These are phyloP conservation scores for Fusarium gaditjirri DNA, from an alignment of 2,329 filamentous ascomycete genomes.

Conservation along the genomic window DNA sequence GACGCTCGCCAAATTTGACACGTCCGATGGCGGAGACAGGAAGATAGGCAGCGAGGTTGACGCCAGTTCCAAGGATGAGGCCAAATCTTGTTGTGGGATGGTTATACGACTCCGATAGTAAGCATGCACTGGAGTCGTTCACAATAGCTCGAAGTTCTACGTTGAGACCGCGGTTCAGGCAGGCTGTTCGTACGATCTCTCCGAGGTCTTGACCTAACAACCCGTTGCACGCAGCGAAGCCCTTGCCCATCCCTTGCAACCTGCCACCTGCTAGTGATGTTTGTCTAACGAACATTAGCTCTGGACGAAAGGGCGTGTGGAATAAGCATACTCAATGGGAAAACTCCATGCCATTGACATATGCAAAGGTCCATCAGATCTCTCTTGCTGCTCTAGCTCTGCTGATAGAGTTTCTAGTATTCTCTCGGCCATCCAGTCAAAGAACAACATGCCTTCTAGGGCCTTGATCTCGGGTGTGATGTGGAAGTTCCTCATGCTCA, in stretches of 20 bases:
- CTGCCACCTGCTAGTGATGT: conserved; percentile 69
- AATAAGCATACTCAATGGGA: conserved; percentile 65
- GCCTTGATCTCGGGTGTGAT: conserved; percentile 67
- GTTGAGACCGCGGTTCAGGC: conserved; percentile 60
- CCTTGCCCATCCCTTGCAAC: conserved; percentile 73
- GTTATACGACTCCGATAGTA: conserved; percentile 71
- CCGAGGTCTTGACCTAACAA: conserved; percentile 70
- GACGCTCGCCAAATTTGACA: conserved; percentile 66
- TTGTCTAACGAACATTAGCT: conserved; percentile 60
- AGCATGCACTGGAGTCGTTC: conserved; percentile 74
- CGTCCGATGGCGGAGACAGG: conserved; percentile 66
- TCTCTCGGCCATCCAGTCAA: conserved; percentile 73
- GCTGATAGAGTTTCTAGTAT: conserved; percentile 66
- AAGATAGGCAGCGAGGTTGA: conserved; percentile 73
- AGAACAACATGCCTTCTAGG: conserved; percentile 69
- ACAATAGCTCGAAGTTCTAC: conserved; percentile 70
- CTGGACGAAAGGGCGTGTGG: not conserved
- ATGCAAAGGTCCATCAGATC: conserved; percentile 58
- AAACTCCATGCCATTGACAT: conserved; percentile 77
- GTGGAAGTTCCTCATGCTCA: conserved; percentile 65
- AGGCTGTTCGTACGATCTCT: conserved; percentile 66
- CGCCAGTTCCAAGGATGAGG: conserved; percentile 74
- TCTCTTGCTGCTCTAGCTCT: conserved; percentile 52
- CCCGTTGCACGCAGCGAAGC: conserved; percentile 68
- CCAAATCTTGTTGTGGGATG: conserved; percentile 69